A percentile compares a stretch with the other conserved stretches of the same genome.
Evolutionary conservation across 1,284 basidiomycete genomes (phyloP).

Genomic region (Ustilago trichophora): DNA sequence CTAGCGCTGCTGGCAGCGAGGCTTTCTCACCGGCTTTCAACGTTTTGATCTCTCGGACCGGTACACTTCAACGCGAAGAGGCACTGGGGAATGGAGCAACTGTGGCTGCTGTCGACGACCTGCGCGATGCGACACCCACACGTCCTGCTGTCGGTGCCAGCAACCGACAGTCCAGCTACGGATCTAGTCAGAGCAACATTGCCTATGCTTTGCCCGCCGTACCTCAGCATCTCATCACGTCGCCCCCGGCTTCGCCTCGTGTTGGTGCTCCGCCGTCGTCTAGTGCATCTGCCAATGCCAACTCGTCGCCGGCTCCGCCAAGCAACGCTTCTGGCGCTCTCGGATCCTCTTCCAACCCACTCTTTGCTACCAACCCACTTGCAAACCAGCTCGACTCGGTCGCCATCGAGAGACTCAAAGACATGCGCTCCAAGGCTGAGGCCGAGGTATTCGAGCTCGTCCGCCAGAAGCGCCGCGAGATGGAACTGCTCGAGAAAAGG

Average conservation of each 20-base stretch:
- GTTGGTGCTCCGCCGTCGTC: conserved; percentile 7
- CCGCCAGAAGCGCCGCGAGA: conserved; percentile 46
- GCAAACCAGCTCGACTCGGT: conserved; percentile 40
- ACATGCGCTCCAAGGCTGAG: conserved; percentile 46
- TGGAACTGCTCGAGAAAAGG: conserved; percentile 46
- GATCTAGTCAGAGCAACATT: conserved; percentile 7
- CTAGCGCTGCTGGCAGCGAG: conserved; percentile 15
- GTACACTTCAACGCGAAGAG: neutral
- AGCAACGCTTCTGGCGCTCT: neutral
- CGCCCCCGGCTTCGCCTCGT: conserved; percentile 35
- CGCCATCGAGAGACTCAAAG: conserved; percentile 44
- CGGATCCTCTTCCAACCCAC: neutral
- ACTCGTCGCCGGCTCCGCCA: conserved; percentile 6
- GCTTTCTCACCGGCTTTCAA: conserved; percentile 44
- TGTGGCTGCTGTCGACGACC: neutral
- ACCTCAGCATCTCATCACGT: conserved; percentile 43
- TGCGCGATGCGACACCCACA: conserved; percentile 30
- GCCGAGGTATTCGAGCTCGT: conserved; percentile 51
- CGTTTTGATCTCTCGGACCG: conserved; percentile 21
- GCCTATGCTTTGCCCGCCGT: conserved; percentile 35
- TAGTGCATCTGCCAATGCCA: neutral
- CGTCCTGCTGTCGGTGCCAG: conserved; percentile 12
- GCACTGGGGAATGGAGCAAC: neutral
- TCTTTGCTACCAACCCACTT: conserved; percentile 13
- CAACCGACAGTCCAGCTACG: conserved; percentile 25